Base-by-base conservation (phyloP, 2,329 filamentous ascomycete species). In the Fusarium papillatum region DNA sequence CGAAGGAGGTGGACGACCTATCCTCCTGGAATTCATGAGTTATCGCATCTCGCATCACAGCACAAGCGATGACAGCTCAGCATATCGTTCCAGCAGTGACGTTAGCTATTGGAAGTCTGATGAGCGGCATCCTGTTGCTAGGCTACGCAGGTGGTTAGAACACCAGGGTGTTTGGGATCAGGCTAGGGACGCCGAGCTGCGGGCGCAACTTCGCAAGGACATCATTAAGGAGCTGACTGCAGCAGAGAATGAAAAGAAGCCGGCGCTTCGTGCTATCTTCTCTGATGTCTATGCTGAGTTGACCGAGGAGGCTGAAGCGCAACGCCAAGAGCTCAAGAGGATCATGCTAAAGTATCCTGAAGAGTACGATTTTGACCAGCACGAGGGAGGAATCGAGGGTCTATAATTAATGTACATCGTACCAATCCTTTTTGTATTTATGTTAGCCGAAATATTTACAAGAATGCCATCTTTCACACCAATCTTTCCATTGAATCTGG, bases 31-130 rank as follows among this genome's bases (percentile, higher is more conserved):
- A 14, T 38, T 72, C 16, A 74, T 74, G 71, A 72, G 71, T 34
- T 74, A 74, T 19, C 39, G 71, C 1, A 67, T 74, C 8, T 74
- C 71, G 0, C 71, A 74, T 16, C 71, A 74, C n/a, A 74, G 71
- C 53, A 74, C 71, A 1, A 72, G 69, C 53, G 69, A 74, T 17
- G 71, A 74, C 29, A 74, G 71, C 59, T 39, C 57, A 3, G 71
- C 71, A 0, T 74, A 74, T 22, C 71, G 71, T 3, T 69, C 22
- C 10, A 10, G 10, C 2, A 31, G 66, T 5, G 71, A 74, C 1
- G 50, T 69, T 3, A 50, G 38, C 4, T 31, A 24, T 8, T 74
- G 71, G 71, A 69, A 69, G 36, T 39, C 43, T 1, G 11, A 26
- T 36, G 55, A 36, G 9, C 53, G 62, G 10, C 38, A 73, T 34